Conservation (phyloP, 441 rosid genomes). For the Daphne laureola region DNA sequence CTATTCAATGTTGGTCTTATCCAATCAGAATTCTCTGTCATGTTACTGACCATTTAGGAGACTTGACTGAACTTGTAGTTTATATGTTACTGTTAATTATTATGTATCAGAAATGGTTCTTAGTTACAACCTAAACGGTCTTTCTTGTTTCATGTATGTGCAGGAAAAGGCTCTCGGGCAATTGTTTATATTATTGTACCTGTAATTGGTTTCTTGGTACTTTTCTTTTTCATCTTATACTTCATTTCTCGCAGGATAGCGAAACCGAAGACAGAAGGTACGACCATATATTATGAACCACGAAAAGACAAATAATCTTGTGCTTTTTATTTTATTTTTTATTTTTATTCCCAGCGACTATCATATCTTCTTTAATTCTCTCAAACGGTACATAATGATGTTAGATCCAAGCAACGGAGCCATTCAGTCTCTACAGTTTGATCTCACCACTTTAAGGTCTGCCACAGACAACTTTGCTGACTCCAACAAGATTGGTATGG, state of each 20-base stretch:
- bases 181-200: slow-evolving; percentile 5
- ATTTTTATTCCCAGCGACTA: too few species aligned
- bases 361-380: too few species aligned
- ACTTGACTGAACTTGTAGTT: too few species aligned
- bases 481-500: slow-evolving; percentile 22
- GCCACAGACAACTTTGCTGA: slow-evolving; percentile 19
- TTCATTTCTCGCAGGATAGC: slow-evolving; percentile 2
- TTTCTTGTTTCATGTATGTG: not conserved
- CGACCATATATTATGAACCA: too few species aligned
- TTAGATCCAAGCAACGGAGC: slow-evolving; percentile 1
- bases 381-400: too few species aligned
- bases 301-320: too few species aligned
- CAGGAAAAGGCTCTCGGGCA: not conserved
- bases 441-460: slow-evolving; percentile 8
- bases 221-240: not conserved
- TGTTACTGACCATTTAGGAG: too few species aligned
- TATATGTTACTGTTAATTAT: too few species aligned
- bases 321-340: too few species aligned
- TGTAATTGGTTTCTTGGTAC: slow-evolving; percentile 4
- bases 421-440: slow-evolving; percentile 16
- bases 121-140: not conserved
- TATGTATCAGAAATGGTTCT: too few species aligned
- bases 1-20: too few species aligned
- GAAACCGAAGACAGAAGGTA: not conserved
- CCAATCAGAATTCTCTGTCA: too few species aligned